Base-by-base conservation (phyloP, 108 stramenopile genomes). In the Cyclostephanos tholiformis region DNA sequence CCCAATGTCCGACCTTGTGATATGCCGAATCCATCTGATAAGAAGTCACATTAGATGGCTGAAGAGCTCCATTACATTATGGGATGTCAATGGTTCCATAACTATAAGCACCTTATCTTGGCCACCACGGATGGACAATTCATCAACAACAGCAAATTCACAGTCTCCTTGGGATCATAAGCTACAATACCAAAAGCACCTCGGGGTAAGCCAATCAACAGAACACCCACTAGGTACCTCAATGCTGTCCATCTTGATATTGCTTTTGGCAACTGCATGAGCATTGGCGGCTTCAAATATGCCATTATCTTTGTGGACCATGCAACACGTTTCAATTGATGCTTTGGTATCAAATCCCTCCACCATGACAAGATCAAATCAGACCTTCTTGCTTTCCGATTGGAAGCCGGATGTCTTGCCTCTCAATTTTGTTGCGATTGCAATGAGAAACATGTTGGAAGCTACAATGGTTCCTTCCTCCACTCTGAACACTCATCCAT, bases 171-270 rank as follows among this genome's bases (percentile, higher is more conserved):
- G 3, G 73, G 73, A 2, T 38, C 23, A 0, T 74, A 46, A 14
- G 36, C 65, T 0, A 66, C 65, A 2, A 65, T 74, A 5, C 63
- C 63, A 2, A 41, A 65, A 7, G 56, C 63, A 6, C 12, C 43
- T 4, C 7, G 16, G 0, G 73, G 73, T 0, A 74, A 56, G 46
- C 10, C 53, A 11, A 1, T 56, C 46, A 23, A 13, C 12, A 52
- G 55, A 16, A 36, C 36, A 6, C 53, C 27, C 7, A 1, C 44
- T n/a, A 55, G 44, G 13, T 65, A 17, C 20, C 43, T 74, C 0
- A 65, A 74, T 26, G 65, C 59, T 30, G 67, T 70, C 23, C 69
- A 69, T 23, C 16, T 67, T 7, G 73, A 74, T 55, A 67, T 74
- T 6, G 65, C 27, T 0, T 74, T 59, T 69, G 75, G 75, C 4